These are phyloP conservation scores for Cryptosporidium tyzzeri DNA, from an alignment of 169 alveolate species.

Conservation along the genomic window DNA sequence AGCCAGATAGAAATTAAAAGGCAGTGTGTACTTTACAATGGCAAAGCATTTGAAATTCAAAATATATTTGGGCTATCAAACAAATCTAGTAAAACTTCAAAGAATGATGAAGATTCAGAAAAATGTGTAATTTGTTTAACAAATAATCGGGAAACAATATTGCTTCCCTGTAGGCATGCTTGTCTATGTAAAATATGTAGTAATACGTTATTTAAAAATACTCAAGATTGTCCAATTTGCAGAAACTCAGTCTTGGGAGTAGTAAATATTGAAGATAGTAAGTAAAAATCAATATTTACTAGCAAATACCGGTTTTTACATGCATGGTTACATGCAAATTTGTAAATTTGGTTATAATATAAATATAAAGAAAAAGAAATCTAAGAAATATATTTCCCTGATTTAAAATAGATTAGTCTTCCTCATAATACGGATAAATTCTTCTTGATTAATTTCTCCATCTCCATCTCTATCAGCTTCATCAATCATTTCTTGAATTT, in stretches of 20 bases:
- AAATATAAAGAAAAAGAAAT: background rate
- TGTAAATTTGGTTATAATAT: background rate
- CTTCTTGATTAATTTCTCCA: conserved; percentile 95
- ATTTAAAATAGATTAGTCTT: conserved; percentile 91
- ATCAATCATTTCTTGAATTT: conserved; percentile 97
- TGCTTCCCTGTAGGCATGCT: conserved; percentile 72
- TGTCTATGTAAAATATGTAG: conserved; percentile 59
- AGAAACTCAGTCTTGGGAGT: conserved; percentile 26
- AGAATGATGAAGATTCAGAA: conserved; percentile 38
- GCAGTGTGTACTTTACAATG: conserved; percentile 68
- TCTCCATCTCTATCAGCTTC: conserved; percentile 97
- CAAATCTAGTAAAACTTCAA: background rate
- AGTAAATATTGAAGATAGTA: conserved; percentile 54
- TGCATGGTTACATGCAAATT: background rate
- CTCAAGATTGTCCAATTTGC: conserved; percentile 53
- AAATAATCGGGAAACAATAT: conserved; percentile 35
- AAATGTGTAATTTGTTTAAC: conserved; percentile 52
- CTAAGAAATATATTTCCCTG: conserved; percentile 1
- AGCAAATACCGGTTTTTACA: background rate
- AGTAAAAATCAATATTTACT: background rate
- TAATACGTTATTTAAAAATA: conserved; percentile 12
- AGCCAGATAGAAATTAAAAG: conserved; percentile 23
- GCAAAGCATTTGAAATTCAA: conserved; percentile 53
- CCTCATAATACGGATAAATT: conserved; percentile 95
- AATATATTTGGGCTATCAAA: conserved; percentile 46